Conservation (phyloP, 202 grass and related monocot genomes). For the Schoenoplectus tabernaemontani region DNA sequence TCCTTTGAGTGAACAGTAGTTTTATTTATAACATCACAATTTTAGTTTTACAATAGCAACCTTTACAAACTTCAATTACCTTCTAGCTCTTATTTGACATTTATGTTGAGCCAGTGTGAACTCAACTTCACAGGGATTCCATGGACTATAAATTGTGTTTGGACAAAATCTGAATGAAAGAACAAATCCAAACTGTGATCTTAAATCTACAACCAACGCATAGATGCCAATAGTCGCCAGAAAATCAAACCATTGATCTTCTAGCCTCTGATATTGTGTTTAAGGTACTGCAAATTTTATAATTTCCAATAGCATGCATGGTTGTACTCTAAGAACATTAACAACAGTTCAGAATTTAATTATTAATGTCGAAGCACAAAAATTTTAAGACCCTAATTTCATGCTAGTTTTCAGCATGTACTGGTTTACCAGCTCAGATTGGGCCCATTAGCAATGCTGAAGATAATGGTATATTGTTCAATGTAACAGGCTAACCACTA, state of each 20-base stretch:
- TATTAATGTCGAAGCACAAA: not conserved
- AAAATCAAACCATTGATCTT: not conserved
- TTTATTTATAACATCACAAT: no score
- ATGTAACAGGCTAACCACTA: not conserved
- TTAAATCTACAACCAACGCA: not conserved
- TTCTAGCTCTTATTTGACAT: not conserved
- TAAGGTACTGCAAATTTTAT: not conserved
- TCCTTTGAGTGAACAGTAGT: no score
- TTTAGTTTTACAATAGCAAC: no score
- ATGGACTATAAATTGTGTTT: not conserved
- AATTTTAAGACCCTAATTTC: not conserved
- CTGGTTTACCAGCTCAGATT: not conserved
- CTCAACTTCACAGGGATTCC: not conserved
- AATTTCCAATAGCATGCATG: not conserved
- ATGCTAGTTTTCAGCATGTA: not conserved
- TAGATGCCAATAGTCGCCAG: not conserved
- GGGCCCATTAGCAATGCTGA: not conserved
- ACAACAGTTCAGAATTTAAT: not conserved
- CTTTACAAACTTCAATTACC: not conserved
- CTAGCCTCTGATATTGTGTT: not conserved
- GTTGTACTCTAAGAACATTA: not conserved
- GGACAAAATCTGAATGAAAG: not conserved
- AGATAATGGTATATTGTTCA: not conserved
- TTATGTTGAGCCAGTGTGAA: not conserved
- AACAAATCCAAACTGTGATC: not conserved